phyloP scores from a whole-genome alignment of 2,329 filamentous ascomycete genomes.

The Xylaria hypoxylon region DNA sequence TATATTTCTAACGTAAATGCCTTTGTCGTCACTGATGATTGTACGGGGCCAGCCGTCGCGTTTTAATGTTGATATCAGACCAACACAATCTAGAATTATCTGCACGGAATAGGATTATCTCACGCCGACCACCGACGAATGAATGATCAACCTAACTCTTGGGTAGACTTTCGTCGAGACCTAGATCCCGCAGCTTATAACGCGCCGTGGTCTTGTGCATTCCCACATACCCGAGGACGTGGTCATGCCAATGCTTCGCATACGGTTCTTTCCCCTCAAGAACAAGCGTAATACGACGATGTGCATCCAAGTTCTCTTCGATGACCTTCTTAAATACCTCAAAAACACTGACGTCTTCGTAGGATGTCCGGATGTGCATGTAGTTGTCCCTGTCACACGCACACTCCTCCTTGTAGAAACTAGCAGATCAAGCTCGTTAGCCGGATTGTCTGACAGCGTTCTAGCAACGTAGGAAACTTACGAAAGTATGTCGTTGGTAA shows the following conservation, averaged over 20 bases:
- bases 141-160: not conserved
- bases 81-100: too few relatives aligned
- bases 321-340: conserved; percentile 32
- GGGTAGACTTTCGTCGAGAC: conserved; percentile 26
- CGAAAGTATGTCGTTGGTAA: conserved; percentile 48
- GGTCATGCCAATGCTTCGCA: conserved; percentile 39
- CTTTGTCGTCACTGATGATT: too few relatives aligned
- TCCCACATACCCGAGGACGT: conserved; percentile 44
- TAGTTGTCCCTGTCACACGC: conserved; percentile 45
- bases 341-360: conserved; percentile 30
- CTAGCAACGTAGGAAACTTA: conserved; percentile 32
- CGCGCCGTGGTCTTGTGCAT: conserved; percentile 36
- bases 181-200: conserved; percentile 38
- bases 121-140: not conserved
- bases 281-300: conserved; percentile 38
- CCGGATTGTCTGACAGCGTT: not conserved
- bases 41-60: too few relatives aligned
- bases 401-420: conserved; percentile 50
- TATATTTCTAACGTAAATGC: too few relatives aligned
- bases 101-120: not conserved
- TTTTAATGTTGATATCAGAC: not conserved
- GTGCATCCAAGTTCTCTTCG: conserved; percentile 30
- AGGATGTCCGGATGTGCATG: conserved; percentile 42
- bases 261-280: conserved; percentile 40
- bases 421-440: conserved; percentile 21